These are phyloP conservation scores for Piloderma croceum DNA, from an alignment of 768 basidiomycete genomes.

Conservation along the genomic window DNA sequence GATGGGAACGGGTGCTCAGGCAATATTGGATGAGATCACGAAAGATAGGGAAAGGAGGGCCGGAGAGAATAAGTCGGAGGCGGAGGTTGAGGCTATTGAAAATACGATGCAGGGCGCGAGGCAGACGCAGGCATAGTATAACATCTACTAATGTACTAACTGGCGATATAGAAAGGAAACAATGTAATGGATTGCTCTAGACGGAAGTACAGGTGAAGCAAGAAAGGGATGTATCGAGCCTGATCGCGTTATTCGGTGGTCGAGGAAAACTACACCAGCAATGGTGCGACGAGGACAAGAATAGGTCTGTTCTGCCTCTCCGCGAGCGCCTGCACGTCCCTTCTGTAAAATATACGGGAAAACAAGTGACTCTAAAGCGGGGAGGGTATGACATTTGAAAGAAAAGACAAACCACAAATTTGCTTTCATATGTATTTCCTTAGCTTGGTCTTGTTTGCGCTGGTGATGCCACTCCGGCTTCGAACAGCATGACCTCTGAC, in stretches of 20 bases:
- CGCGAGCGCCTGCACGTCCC: conserved; percentile 62
- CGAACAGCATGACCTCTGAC: too few relatives aligned
- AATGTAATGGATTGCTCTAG: too few relatives aligned
- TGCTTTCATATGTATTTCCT: conserved; percentile 23
- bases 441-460: conserved; percentile 5
- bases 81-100: conserved; percentile 16
- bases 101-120: conserved; percentile 9
- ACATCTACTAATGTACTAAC: too few relatives aligned
- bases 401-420: too few relatives aligned
- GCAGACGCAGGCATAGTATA: too few relatives aligned
- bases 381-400: conserved; percentile 40
- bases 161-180: too few relatives aligned
- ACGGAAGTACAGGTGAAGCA: neutral
- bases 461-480: too few relatives aligned
- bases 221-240: conserved; percentile 17
- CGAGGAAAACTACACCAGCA: conserved; percentile 6
- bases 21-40: conserved; percentile 82
- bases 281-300: conserved; percentile 16
- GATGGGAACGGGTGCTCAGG: conserved; percentile 64
- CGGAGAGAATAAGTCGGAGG: conserved; percentile 32
- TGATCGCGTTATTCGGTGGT: conserved; percentile 15
- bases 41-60: conserved; percentile 50
- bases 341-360: conserved; percentile 33
- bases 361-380: conserved; percentile 71
- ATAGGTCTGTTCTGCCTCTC: conserved; percentile 49